These are phyloP conservation scores for Lumnitzera racemosa DNA, from an alignment of 345 rosid genomes.

Conservation along the genomic window DNA sequence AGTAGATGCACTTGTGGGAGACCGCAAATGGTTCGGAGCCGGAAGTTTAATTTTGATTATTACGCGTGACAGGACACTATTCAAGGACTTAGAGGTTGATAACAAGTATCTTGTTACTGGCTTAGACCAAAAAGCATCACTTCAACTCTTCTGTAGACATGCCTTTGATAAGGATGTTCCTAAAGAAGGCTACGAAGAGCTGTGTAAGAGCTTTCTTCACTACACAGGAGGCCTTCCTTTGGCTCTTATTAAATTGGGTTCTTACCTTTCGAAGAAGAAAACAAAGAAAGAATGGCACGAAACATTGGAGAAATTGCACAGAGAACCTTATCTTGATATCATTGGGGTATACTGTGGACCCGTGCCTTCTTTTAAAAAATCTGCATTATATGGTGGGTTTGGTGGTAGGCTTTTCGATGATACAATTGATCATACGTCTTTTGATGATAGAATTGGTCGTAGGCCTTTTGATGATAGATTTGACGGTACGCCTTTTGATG, in stretches of 20 bases:
- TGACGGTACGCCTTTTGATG: conserved; percentile 1
- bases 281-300: not conserved
- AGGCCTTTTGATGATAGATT: too few relatives aligned
- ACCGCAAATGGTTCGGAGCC: not conserved
- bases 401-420: not conserved
- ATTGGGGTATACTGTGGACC: not conserved
- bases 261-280: not conserved
- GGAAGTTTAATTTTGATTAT: conserved; percentile 13
- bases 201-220: conserved; percentile 2
- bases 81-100: not conserved
- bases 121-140: not conserved
- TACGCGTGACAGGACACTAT: not conserved
- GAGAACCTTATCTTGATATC: not conserved
- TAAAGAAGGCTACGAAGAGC: conserved; percentile 1
- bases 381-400: not conserved
- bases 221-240: conserved; percentile 4
- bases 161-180: not conserved
- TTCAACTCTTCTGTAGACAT: not conserved
- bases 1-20: not conserved
- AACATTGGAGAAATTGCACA: conserved; percentile 1
- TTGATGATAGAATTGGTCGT: too few relatives aligned
- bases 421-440: too few relatives aligned
- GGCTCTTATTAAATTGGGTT: not conserved
- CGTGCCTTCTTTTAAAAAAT: not conserved
- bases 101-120: not conserved